Evolutionary conservation across 1,139 yeast genomes (phyloP).

Genomic region (Lizanozyma gosingica): DNA sequence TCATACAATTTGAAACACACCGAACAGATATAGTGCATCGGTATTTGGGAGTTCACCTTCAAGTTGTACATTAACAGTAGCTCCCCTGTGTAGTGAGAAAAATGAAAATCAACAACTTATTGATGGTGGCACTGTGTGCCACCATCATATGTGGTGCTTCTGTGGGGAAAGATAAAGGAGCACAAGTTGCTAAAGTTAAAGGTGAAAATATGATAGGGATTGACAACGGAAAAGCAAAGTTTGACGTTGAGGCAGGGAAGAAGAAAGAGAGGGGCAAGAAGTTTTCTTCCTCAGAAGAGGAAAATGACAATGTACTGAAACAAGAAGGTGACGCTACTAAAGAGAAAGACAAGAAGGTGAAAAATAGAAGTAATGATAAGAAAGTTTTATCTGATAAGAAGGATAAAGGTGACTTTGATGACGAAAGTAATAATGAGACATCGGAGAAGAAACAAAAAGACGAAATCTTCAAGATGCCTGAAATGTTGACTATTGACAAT

Average conservation of each 20-base stretch:
- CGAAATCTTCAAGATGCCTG: conserved; percentile 12
- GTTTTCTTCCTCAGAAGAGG: too few relatives aligned
- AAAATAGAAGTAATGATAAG: not conserved
- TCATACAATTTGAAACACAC: too few relatives aligned
- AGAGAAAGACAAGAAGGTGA: not conserved
- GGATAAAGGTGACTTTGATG: too few relatives aligned
- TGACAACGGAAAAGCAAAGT: not conserved
- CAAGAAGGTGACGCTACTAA: not conserved
- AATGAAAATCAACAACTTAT: not conserved
- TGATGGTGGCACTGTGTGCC: not conserved
- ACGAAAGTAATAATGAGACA: not conserved
- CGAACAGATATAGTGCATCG: too few relatives aligned
- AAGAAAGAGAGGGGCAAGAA: not conserved
- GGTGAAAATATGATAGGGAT: not conserved
- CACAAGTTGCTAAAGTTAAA: not conserved
- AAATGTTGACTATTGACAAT: conserved; percentile 18
- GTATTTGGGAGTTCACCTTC: too few relatives aligned
- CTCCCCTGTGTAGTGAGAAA: too few relatives aligned
- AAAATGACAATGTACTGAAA: not conserved
- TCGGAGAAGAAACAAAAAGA: not conserved
- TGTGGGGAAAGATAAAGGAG: not conserved
- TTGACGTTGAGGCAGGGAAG: not conserved
- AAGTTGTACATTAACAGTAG: too few relatives aligned
- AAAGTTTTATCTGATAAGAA: too few relatives aligned
- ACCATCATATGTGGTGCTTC: not conserved